Evolutionary conservation across 2,329 filamentous ascomycete genomes (phyloP), one percentile per base, ranked within the genome.

Genomic region (Colletotrichum sojae): DNA sequence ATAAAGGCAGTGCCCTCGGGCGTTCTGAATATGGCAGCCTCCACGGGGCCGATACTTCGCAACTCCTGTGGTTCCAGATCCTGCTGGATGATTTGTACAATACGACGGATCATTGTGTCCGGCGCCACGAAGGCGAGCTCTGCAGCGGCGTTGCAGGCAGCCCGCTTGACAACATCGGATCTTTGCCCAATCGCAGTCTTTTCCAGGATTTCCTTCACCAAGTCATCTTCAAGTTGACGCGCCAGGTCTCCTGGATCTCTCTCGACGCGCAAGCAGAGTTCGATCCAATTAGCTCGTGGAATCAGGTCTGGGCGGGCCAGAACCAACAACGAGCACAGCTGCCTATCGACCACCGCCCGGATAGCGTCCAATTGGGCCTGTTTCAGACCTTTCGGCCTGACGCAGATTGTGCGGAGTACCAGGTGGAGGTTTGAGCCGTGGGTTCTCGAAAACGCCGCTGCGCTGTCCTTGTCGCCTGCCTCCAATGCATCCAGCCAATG

Each of bases 111-210:
- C 80, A 97, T 92, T 16, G 85, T 84, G 51, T 96, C 92, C 0
- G 96, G 96, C 5, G 95, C 93, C 27, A 99, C 94, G 76, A 99
- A 99, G 3, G 94, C 95, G 67, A 99, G 85, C 76, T 98, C 96
- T 45, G 95, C 94, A 12, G 94, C 93, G 8, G 95, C 94, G 73
- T 90, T 91, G 79, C 91, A 97, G 4, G 95, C 93, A 60, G 95
- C 95, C 48, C 83, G 81, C 75, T 89, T 90, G 51, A 93, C 77
- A 13, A 65, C 9, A 6, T 75, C 72, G 73, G 77, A 75, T 76
- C 89, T 86, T 64, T 88, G 83, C 22, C 82, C 77, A 53, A 83
- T 78, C 8, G 80, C 82, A 10, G 86, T 87, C 52, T 82, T 82
- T 20, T 80, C 76, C 43, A 84, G 79, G 56, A 98, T 89, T 75